Evolutionary conservation across 2,329 filamentous ascomycete genomes (phyloP), one percentile per base, ranked within the genome.

Genomic region (Colletotrichum incanum): DNA sequence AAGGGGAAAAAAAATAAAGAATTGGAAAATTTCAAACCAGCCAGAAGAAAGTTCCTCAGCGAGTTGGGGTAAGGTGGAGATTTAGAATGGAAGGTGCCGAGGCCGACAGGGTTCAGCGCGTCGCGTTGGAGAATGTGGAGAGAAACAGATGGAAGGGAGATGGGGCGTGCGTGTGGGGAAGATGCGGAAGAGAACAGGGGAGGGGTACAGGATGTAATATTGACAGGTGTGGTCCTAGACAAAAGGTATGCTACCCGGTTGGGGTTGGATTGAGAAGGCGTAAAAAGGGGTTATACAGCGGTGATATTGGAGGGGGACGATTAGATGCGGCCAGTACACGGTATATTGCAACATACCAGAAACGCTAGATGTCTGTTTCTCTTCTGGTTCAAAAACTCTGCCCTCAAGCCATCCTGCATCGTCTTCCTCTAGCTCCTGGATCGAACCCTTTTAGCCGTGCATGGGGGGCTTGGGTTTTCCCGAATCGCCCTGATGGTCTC

Each of bases 401-500:
- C 58, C 58, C 9, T 37, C 43, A 37, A 58, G 11, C 65, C n/a
- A 43, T 54, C 58, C 39, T 56, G 23, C 41, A 37, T 61, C 28
- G 28, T 31, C 18, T 63, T 66, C 39, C 59, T 55, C 65, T 31
- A 52, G 65, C 52, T 37, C 45, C 50, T 56, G 52, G 58, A 60
- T 59, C 67, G 65, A 43, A 52, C 31, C 28, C 45, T 65, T 52
- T 67, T 60, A 72, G 69, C 54, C 52, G 41, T 69, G 68, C 59
- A 76, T 66, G n/a, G 88, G n/a, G 88, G 88, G 43, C 82, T 79
- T 14, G 87, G 86, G 63, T 86, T 87, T 65, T 84, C 83, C 74
- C 84, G 84, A 73, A 92, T 91, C 80, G 91, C 88, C 72, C 82
- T 83, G 55, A 91, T 85, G 20, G 89, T 86, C 75, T 90, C 88